phyloP scores from a whole-genome alignment of 139 green algal species.

The Chlamydomonas applanata region DNA sequence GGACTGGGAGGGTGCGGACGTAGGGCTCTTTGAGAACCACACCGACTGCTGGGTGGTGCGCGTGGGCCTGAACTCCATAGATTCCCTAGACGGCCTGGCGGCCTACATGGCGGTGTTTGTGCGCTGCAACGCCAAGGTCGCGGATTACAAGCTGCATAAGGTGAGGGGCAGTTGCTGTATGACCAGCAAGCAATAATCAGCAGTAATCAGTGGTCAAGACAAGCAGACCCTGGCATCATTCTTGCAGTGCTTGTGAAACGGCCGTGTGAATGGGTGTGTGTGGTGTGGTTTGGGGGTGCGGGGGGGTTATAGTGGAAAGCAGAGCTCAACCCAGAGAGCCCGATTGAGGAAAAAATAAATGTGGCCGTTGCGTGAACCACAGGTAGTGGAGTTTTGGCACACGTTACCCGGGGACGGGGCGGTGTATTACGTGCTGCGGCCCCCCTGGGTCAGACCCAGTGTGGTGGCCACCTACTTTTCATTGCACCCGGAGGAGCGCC shows the following conservation, averaged over 20 bases:
- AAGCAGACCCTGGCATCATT: too few species aligned
- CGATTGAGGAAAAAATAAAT: too few species aligned
- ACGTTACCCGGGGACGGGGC: slow-evolving; percentile 39
- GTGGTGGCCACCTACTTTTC: slow-evolving; percentile 38
- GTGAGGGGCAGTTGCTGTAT: too few species aligned
- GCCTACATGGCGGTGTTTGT: slow-evolving; percentile 66
- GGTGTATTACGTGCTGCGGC: slow-evolving; percentile 47
- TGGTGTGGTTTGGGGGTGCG: too few species aligned
- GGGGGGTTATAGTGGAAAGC: too few species aligned
- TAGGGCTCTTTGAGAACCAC: slow-evolving; percentile 56
- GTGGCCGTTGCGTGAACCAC: neutral
- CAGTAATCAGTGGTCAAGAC: too few species aligned
- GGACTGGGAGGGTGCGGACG: slow-evolving; percentile 48
- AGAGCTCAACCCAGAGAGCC: too few species aligned
- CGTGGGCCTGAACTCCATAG: neutral
- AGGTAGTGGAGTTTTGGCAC: slow-evolving; percentile 50
- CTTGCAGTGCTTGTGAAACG: too few species aligned
- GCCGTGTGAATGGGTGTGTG: too few species aligned
- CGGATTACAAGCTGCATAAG: slow-evolving; percentile 44
- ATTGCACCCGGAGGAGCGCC: slow-evolving; percentile 36
- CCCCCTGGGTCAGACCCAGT: slow-evolving; percentile 42
- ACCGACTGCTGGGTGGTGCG: slow-evolving; percentile 58
- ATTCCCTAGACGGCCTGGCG: slow-evolving; percentile 29
- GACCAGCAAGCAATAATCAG: too few species aligned
- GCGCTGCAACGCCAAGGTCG: slow-evolving; percentile 39